Conservation (phyloP, 176 grass and related monocot genomes). For the Musa beccarii region DNA sequence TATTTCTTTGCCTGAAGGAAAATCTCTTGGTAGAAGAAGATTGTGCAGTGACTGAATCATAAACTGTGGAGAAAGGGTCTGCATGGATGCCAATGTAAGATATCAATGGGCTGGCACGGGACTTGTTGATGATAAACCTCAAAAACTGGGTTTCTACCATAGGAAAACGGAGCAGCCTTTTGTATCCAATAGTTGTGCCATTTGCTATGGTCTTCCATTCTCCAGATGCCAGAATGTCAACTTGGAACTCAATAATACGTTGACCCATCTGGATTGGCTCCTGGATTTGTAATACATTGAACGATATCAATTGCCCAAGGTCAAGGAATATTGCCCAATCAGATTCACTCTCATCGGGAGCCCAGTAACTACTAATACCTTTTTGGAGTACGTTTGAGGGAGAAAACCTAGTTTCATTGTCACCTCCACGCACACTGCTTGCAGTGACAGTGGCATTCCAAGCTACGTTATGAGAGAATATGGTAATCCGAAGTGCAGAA, state of each 20-base stretch:
- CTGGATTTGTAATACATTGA: conserved; percentile 78
- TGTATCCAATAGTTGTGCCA: conserved; percentile 79
- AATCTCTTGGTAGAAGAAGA: conserved; percentile 19
- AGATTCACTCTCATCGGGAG: conserved; percentile 47
- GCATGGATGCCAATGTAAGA: conserved; percentile 63
- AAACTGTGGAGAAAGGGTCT: conserved; percentile 36
- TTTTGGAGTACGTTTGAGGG: conserved; percentile 51
- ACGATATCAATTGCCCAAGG: conserved; percentile 34
- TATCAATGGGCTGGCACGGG: conserved; percentile 60
- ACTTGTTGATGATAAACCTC: conserved; percentile 41
- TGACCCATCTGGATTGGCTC: conserved; percentile 96
- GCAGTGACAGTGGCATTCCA: conserved; percentile 47
- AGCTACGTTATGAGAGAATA: conserved; percentile 71
- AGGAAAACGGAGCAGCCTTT: conserved; percentile 59
- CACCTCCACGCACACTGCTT: conserved; percentile 56
- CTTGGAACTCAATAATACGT: conserved; percentile 63
- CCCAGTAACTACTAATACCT: conserved; percentile 66
- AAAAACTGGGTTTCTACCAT: conserved; percentile 33
- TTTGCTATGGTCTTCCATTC: conserved; percentile 44
- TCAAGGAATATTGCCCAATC: conserved; percentile 56
- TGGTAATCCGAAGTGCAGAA: conserved; percentile 38
- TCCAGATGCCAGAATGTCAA: conserved; percentile 39
- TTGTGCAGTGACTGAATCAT: conserved; percentile 23
- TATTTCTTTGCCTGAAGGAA: conserved; percentile 21
- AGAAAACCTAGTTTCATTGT: conserved; percentile 39